phyloP scores from a whole-genome alignment of 495 filamentous ascomycete genomes.

The Aspergillus nidulans region DNA sequence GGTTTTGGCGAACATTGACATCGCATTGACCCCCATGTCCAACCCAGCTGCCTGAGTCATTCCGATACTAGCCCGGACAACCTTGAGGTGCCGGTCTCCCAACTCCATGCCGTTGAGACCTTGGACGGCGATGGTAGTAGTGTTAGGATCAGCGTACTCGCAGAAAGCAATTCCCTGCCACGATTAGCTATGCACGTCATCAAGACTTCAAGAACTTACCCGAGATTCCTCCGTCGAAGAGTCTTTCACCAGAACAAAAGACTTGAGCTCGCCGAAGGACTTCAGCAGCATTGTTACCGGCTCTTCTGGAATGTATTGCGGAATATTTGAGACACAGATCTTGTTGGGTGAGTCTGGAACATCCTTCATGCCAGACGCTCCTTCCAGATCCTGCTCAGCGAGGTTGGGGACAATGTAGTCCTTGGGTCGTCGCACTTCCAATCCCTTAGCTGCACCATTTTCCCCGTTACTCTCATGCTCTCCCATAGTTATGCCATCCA shows the following conservation, averaged over 20 bases:
- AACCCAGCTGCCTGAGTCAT: conserved; percentile 83
- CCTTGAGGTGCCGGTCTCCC: conserved; percentile 79
- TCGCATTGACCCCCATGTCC: conserved; percentile 95
- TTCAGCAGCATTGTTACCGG: conserved; percentile 85
- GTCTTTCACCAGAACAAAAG: conserved; percentile 89
- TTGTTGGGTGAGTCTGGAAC: conserved; percentile 94
- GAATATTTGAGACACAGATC: conserved; percentile 86
- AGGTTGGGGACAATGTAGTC: conserved; percentile 93
- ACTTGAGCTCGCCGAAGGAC: conserved; percentile 88
- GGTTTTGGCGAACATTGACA: conserved; percentile 97
- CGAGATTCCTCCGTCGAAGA: conserved; percentile 78
- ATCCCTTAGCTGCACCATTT: conserved; percentile 54
- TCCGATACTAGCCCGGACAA: conserved; percentile 84
- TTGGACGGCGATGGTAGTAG: conserved; percentile 82
- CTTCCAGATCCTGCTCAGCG: conserved; percentile 73
- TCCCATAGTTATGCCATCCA: conserved; percentile 87
- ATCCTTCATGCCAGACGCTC: conserved; percentile 69
- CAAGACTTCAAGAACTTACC: conserved; percentile 50
- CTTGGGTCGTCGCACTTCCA: conserved; percentile 85
- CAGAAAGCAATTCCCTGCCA: conserved; percentile 90
- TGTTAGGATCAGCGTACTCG: conserved; percentile 77
- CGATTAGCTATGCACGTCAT: conserved; percentile 17
- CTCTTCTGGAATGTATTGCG: conserved; percentile 79
- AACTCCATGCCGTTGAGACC: conserved; percentile 90
- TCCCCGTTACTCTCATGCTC: conserved; percentile 59